Conservation (phyloP, 306 rosid genomes). For the Comarum palustre region DNA sequence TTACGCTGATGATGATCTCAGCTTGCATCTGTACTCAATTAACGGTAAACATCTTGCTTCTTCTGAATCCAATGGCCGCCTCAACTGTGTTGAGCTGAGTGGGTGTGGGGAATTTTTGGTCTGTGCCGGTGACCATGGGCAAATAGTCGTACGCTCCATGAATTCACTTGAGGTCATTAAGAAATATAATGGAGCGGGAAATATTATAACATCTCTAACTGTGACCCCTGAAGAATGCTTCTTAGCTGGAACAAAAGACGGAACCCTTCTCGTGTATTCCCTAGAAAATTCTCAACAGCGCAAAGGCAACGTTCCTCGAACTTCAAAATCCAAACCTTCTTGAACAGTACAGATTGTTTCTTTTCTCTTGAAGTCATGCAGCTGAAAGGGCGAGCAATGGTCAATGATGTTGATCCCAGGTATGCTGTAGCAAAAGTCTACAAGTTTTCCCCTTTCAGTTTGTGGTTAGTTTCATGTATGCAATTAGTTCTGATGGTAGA, state of each 20-base stretch:
- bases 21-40: slow-evolving; percentile 84
- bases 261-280: slow-evolving; percentile 84
- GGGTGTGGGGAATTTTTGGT: slow-evolving; percentile 88
- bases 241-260: slow-evolving; percentile 92
- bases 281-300: slow-evolving; percentile 82
- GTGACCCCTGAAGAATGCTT: slow-evolving; percentile 93
- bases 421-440: slow-evolving; percentile 19
- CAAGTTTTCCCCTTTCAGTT: neutral
- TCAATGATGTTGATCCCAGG: slow-evolving; percentile 49
- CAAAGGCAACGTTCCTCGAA: slow-evolving; percentile 49
- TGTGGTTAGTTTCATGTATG: slow-evolving; percentile 2
- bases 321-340: slow-evolving; percentile 48
- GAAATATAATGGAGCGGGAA: slow-evolving; percentile 78
- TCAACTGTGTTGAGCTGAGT: slow-evolving; percentile 78
- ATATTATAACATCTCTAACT: slow-evolving; percentile 69
- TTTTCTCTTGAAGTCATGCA: slow-evolving; percentile 28
- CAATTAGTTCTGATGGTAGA: neutral
- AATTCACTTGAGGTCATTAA: slow-evolving; percentile 78
- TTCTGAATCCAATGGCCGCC: slow-evolving; percentile 90
- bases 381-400: slow-evolving; percentile 31
- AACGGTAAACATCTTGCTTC: slow-evolving; percentile 93
- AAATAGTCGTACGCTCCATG: slow-evolving; percentile 88
- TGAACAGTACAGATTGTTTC: slow-evolving; percentile 31
- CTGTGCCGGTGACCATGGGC: slow-evolving; percentile 96
- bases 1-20: slow-evolving; percentile 94